Conservation (phyloP, 2,329 filamentous ascomycete species). For the Colletotrichum chrysophilum region DNA sequence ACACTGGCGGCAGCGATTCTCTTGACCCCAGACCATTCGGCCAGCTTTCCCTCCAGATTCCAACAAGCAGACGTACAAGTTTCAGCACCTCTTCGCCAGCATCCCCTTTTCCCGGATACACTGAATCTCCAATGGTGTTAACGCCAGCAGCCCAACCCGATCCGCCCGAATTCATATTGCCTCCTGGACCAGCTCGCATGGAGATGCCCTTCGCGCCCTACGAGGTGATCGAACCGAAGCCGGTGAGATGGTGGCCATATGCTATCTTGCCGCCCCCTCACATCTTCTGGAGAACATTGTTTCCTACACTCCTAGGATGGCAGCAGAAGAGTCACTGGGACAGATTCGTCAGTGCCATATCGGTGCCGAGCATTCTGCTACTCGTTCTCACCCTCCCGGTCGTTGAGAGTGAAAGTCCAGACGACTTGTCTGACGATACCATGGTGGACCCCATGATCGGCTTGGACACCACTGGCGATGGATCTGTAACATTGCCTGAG, state of each 20-base stretch:
- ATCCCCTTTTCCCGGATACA: conserved; percentile 72
- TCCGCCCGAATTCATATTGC: conserved; percentile 61
- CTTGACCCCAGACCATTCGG: neutral
- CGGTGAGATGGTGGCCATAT: conserved; percentile 83
- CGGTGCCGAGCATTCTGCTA: conserved; percentile 88
- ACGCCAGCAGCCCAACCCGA: conserved; percentile 45
- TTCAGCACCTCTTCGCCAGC: conserved; percentile 53
- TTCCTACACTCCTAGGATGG: conserved; percentile 88
- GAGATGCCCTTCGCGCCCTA: conserved; percentile 54
- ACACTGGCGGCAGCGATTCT: neutral
- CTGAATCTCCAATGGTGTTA: conserved; percentile 59
- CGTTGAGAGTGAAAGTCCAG: conserved; percentile 73
- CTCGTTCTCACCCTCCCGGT: conserved; percentile 91
- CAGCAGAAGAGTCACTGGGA: conserved; percentile 83
- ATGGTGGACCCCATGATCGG: neutral
- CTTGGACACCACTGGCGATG: conserved; percentile 26
- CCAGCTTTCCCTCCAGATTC: conserved; percentile 51
- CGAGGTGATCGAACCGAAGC: conserved; percentile 44
- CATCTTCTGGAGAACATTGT: conserved; percentile 74
- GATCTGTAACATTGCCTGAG: conserved; percentile 40
- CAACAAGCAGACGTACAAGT: conserved; percentile 47
- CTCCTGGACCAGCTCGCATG: conserved; percentile 43
- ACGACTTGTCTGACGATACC: conserved; percentile 47
- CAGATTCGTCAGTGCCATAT: conserved; percentile 79
- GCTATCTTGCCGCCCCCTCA: conserved; percentile 73